Evolutionary conservation across 257 asterid genomes (phyloP).

Genomic region (Penstemon davidsonii): DNA sequence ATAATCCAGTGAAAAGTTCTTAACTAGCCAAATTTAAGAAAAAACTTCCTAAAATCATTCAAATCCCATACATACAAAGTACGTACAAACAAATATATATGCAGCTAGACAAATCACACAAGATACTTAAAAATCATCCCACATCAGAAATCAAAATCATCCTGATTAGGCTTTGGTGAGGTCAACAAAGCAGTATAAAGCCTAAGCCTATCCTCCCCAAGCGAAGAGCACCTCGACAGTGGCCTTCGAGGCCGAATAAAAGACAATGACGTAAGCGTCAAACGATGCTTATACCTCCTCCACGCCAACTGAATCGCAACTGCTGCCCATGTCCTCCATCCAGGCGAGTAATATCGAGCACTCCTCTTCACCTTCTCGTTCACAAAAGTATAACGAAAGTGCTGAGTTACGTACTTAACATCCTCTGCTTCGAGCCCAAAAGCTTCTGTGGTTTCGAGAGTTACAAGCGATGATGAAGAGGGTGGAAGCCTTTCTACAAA

Average conservation of each 20-base stretch:
- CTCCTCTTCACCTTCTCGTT: constrained; percentile 88
- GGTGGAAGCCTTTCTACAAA: constrained; percentile 88
- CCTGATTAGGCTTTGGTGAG: constrained; percentile 95
- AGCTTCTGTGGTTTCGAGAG: constrained; percentile 89
- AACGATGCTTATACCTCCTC: constrained; percentile 76
- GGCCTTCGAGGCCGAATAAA: constrained; percentile 90
- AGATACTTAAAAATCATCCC: too few relatives aligned
- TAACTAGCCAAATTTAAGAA: too few relatives aligned
- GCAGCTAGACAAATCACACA: too few relatives aligned
- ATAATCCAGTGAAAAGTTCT: too few relatives aligned
- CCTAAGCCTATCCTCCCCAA: constrained; percentile 88
- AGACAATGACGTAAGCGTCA: constrained; percentile 78
- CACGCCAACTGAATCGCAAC: constrained; percentile 95
- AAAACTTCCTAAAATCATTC: too few relatives aligned
- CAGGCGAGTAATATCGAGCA: constrained; percentile 92
- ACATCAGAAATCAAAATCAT: constrained; percentile 67
- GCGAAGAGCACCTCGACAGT: constrained; percentile 73
- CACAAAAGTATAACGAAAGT: constrained; percentile 92
- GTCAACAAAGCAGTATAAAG: constrained; percentile 84
- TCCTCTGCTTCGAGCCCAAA: constrained; percentile 91
- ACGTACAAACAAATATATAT: too few relatives aligned
- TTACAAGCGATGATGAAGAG: constrained; percentile 67
- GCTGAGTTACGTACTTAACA: constrained; percentile 89
- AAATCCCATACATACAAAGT: too few relatives aligned
- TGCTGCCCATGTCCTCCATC: constrained; percentile 98